Conservation (phyloP, 768 basidiomycete species). For the Fistulinella prunicolor region DNA sequence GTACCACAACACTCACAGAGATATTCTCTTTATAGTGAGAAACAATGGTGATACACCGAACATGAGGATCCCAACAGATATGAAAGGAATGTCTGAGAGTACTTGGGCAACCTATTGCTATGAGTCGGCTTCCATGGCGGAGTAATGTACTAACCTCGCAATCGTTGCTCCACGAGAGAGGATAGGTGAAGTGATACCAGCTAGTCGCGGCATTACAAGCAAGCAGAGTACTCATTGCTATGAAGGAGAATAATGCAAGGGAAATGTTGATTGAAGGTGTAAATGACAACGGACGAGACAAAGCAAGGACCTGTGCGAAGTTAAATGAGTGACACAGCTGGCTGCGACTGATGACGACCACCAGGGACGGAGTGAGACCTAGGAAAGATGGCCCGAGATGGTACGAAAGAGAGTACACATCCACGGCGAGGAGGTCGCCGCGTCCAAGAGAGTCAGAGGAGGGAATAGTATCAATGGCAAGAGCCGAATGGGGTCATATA, state of each 20-base stretch:
- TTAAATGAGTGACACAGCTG: not conserved
- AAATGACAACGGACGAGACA: too few species aligned
- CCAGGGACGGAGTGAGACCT: conserved; percentile 3
- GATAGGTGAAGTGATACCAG: conserved; percentile 25
- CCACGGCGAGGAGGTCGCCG: not conserved
- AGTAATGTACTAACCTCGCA: conserved; percentile 39
- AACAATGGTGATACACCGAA: conserved; percentile 60
- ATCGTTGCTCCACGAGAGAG: conserved; percentile 40
- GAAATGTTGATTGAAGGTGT: not conserved
- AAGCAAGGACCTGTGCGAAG: not conserved
- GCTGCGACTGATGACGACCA: conserved; percentile 8
- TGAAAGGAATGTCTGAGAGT: conserved; percentile 63
- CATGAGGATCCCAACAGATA: conserved; percentile 62
- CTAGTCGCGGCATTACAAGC: conserved; percentile 11
- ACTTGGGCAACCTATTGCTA: conserved; percentile 49
- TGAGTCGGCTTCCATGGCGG: conserved; percentile 4
- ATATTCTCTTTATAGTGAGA: conserved; percentile 49
- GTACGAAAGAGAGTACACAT: not conserved
- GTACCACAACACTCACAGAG: conserved; percentile 40
- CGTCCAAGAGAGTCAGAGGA: not conserved
- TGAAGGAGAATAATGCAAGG: conserved; percentile 15
- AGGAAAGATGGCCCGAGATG: not conserved
- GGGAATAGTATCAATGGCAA: not conserved
- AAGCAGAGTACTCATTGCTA: conserved; percentile 16
- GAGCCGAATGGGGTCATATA: not conserved